Evolutionary conservation across 73 alveolate genomes (phyloP), one percentile per base, ranked within the genome.

Genomic region (Urostyla sp.): DNA sequence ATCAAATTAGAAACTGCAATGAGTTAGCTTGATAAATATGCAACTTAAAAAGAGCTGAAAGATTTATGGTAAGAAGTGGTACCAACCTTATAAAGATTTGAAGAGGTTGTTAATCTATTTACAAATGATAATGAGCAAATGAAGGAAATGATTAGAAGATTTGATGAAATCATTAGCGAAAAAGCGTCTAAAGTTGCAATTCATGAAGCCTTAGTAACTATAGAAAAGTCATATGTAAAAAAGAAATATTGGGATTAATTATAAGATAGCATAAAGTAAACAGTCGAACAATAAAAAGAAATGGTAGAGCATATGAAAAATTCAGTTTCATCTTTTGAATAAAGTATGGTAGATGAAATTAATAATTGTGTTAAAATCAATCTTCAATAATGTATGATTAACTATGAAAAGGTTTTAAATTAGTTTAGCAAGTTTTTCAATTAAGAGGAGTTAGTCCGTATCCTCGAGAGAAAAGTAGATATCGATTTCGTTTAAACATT

Each of bases 221-320:
- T 69, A 7, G 83, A 48, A 7, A 5, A 18, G 10, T 5, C 28
- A 2, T 69, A 69, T 69, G 83, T 69, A 4, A 8, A 21, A 28
- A 69, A 69, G 72, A 69, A 69, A 27, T 43, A 69, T 34, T 69
- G 83, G 83, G 69, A 69, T 49, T 23, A 31, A 18, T 55, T 69
- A 13, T 15, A 69, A 46, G 35, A 15, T 0, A 31, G 35, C 6
- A 43, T 69, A 16, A 4, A 27, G 7, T 16, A 11, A 4, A 46
- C 53, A 2, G 44, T 45, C 5, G 20, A 69, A 18, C 18, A 13
- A 5, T 13, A 46, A 34, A n/a, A 69, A 34, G 35, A 27, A 7
- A 13, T 28, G 15, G 61, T 69, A 13, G 23, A 27, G 24, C 27
- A 40, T 1, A 43, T 45, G 83, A 36, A 46, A 28, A 49, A 69